Conservation (phyloP, 164 flowering plant genomes). For the Annona cherimola region DNA sequence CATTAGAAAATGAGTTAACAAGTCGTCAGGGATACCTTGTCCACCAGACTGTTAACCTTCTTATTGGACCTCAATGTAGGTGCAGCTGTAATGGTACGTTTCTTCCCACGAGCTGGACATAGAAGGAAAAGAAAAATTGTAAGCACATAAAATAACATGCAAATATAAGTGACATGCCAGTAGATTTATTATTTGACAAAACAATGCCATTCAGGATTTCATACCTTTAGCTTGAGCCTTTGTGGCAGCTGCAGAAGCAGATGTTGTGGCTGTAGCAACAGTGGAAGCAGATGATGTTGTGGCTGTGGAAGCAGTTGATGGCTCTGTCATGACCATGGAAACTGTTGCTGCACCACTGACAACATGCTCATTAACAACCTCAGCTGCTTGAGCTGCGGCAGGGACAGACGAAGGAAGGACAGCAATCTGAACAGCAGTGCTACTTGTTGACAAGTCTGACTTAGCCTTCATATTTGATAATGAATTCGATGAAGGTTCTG, state of each 20-base stretch:
- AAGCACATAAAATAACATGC: neutral
- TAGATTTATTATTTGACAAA: neutral
- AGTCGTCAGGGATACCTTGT: conserved; percentile 56
- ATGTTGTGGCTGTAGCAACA: conserved; percentile 17
- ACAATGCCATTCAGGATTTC: neutral
- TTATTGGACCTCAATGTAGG: conserved; percentile 81
- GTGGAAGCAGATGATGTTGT: conserved; percentile 9
- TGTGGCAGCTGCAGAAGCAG: conserved; percentile 37
- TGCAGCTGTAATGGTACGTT: conserved; percentile 54
- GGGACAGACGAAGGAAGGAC: conserved; percentile 26
- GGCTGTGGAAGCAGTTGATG: conserved; percentile 14
- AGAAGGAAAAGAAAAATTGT: conserved; percentile 1
- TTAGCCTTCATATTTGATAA: conserved; percentile 16
- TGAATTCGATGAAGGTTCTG: conserved; percentile 14
- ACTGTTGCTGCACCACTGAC: conserved; percentile 5
- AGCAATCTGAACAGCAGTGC: conserved; percentile 18
- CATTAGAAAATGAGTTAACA: conserved; percentile 2
- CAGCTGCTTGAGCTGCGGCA: conserved; percentile 29
- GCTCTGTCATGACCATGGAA: conserved; percentile 17
- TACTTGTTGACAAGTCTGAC: conserved; percentile 16
- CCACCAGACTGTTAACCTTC: conserved; percentile 90
- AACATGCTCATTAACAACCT: conserved; percentile 21
- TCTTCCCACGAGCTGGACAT: conserved; percentile 61
- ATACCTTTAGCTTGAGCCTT: conserved; percentile 70
- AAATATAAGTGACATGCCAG: neutral